Base-by-base conservation (phyloP, 2,329 filamentous ascomycete species). In the Teratosphaeria epicoccoides region DNA sequence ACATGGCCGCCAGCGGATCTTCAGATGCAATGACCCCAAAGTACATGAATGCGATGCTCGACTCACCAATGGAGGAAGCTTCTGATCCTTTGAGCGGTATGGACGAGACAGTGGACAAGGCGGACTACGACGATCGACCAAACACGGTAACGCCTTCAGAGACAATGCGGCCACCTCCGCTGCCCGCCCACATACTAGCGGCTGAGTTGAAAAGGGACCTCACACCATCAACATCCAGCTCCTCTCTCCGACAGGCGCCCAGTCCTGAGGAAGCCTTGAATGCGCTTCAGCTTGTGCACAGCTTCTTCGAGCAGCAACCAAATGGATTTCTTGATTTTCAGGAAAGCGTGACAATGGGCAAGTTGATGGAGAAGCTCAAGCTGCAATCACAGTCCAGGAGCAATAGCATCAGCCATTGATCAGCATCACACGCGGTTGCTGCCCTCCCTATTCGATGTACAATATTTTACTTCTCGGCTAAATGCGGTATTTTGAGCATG, bases 241-340 rank as follows among this genome's bases (percentile, higher is more conserved):
- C 55, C 5, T 51, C 53, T 24, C 49, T 54, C 81, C 47, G 77
- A 83, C 1, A 78, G 70, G 85, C 85, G 1, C 86, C 85, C 0
- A 88, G 84, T 0, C 86, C 89, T 59, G 89, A 96, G 60, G 89
- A 97, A 67, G 90, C 90, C 3, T 80, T 87, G 37, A 79, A 82
- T 49, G 91, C 90, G 1, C 78, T 94, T 4, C 84, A 91, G 61
- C 83, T 90, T 2, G 80, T 96, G 20, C 79, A 95, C 66, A 84
- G 72, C 54, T 95, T 91, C 64, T 85, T 96, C 66, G 80, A 88
- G 60, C 82, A 83, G 54, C 80, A 85, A 59, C 81, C 83, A 0
- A 73, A 69, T 22, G 84, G 82, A 1, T 79, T 88, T 26, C 80
- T 87, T 14, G 87, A 93, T 63, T 80, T 88, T 46, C 79, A 80